Base-by-base conservation (phyloP, 1,139 yeast genomes). In the Lodderomyces parapsilosis region DNA sequence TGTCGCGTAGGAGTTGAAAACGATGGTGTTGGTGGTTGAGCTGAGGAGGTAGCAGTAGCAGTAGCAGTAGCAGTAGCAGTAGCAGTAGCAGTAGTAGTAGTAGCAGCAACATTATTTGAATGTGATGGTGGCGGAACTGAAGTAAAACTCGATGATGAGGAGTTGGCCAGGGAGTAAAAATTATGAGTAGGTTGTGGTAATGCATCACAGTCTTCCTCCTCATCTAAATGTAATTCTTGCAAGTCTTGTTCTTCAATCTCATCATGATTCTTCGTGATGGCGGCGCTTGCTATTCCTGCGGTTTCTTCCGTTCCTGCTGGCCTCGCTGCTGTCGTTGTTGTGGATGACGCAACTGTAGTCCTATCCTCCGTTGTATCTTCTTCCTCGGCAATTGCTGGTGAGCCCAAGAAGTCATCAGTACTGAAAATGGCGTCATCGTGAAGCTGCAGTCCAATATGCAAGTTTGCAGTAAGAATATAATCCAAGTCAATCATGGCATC, bases 401-500 rank as follows among this genome's bases (percentile, higher is more conserved):
- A 66, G 1, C 68, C 62, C 28, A 66, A 55, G 39, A 59, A 59
- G 19, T 65, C 73, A 40, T 65, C 71, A 28, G 62, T 60, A n/a
- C 51, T 40, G 13, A 45, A 48, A 22, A 59, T 59, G 9, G 57
- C 9, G 23, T 22, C 30, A 13, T 27, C 41, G 23, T 31, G 28
- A 2, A 18, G 14, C 11, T 38, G 30, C 22, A 22, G 25, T 11
- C 66, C 64, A 18, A 65, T 61, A 43, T 68, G 69, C 40, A 64
- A 49, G 51, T 64, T 66, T 6, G 72, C 68, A 46, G 73, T 74
- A 14, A 78, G 62, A 11, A 82, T 81, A 43, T 79, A 80, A 53
- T 82, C 86, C 44, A 82, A 62, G 53, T 82, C 85, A 32, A 82
- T 82, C 25, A 80, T 71, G 3, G 86, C 84, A 51, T 80, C 83